These are phyloP conservation scores for Paramyrothecium sp. DNA, from an alignment of 2,329 filamentous ascomycete genomes.

Conservation along the genomic window DNA sequence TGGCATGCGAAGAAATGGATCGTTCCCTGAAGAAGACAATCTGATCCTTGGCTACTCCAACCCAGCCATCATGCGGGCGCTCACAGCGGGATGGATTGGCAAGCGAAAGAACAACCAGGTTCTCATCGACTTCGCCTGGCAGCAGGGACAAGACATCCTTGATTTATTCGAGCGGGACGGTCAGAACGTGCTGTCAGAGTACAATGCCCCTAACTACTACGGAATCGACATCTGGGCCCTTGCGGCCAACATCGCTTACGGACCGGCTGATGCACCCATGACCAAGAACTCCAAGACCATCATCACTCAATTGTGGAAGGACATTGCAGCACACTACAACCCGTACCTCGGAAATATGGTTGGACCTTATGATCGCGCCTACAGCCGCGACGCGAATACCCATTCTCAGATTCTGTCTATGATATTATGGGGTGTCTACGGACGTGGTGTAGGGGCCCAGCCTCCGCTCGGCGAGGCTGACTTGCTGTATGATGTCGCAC, in stretches of 20 bases:
- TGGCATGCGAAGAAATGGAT: slow-evolving; percentile 37
- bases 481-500: slow-evolving; percentile 37
- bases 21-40: slow-evolving; percentile 33
- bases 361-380: slow-evolving; percentile 18
- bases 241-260: slow-evolving; percentile 34
- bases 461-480: slow-evolving; percentile 36
- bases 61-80: slow-evolving; percentile 37
- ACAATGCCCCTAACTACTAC: slow-evolving; percentile 39
- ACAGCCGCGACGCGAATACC: slow-evolving; percentile 21
- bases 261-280: slow-evolving; percentile 12
- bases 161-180: slow-evolving; percentile 26
- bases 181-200: slow-evolving; percentile 32
- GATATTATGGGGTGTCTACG: slow-evolving; percentile 42
- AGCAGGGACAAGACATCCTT: slow-evolving; percentile 25
- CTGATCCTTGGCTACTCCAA: slow-evolving; percentile 38
- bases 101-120: slow-evolving; percentile 32
- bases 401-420: slow-evolving; percentile 38
- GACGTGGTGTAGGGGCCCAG: slow-evolving; percentile 33
- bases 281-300: slow-evolving; percentile 10
- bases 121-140: slow-evolving; percentile 33
- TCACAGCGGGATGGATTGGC: slow-evolving; percentile 39
- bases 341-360: slow-evolving; percentile 18
- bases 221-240: slow-evolving; percentile 39
- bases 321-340: slow-evolving; percentile 16
- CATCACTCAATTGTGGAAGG: slow-evolving; percentile 15